Evolutionary conservation across 164 flowering plant genomes (phyloP), one percentile per base, ranked within the genome.

Genomic region (Pachysandra terminalis): DNA sequence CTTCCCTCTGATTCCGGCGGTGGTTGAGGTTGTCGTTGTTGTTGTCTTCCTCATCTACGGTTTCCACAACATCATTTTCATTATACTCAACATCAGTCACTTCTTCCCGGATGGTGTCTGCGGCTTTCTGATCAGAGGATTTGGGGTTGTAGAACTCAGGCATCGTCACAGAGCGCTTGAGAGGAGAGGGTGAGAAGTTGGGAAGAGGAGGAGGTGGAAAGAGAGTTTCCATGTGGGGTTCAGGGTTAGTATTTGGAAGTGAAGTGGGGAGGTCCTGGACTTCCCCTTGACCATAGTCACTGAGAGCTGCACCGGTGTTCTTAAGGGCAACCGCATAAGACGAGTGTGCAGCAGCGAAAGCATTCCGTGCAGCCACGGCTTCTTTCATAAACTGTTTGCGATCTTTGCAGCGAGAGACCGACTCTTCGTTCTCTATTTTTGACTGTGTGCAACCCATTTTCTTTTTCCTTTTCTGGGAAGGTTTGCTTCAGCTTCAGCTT

Each of bases 391-490:
- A 63, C 10, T 12, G 74, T 73, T 84, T 87, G 24, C 96, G 81
- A 0, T 83, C 92, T 65, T 87, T 91, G 78, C 98, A 94, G 19
- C 97, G 73, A 0, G 78, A 51, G 9, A 94, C 98, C 0, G 90
- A 84, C 56, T 94, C 97, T 40, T 88, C 96, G 72, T 89, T 85
- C 75, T 94, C 98, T 71, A 94, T 86, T 80, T 85, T 94, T 14
- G 97, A 94, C 68, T 91, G 97, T 0, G 84, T 65, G 59, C 98
- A 94, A 1, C 98, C 98, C 98, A 93, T 93, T 21, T 22, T 12
- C 23, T 9, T 55, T 55, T 17, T 10, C 4, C 17, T 13, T 10
- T 10, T 12, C 10, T 45, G 6, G 6, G 51, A 45, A 1, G 51
- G 10, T 45, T 12, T 45, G 51, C 10, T 10, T 12, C n/a, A n/a